Conservation (phyloP, 169 alveolate species). For the Blepharisma undulans region DNA sequence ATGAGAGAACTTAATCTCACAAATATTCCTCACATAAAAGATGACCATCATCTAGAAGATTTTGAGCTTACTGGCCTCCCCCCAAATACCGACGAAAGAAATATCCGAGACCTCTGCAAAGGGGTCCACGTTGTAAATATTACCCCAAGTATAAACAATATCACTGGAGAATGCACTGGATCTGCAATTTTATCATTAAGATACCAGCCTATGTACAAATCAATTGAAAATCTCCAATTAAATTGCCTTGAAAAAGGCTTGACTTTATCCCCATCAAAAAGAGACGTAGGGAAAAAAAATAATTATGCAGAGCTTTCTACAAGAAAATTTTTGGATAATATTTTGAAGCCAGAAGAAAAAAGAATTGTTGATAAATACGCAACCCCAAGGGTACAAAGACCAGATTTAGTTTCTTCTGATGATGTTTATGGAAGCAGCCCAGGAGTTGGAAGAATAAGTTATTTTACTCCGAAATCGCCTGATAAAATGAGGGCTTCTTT, state of each 20-base stretch:
- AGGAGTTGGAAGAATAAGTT: not conserved
- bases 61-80: not conserved
- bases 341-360: not conserved
- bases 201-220: not conserved
- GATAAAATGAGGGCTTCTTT: not conserved
- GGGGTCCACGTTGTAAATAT: not conserved
- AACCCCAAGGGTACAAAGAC: not conserved
- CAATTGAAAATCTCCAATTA: not conserved
- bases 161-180: not conserved
- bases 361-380: not conserved
- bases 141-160: not conserved
- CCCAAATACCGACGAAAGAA: not conserved
- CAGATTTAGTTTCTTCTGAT: not conserved
- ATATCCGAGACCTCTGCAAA: not conserved
- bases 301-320: not conserved
- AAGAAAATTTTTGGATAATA: not conserved
- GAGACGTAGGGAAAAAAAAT: not conserved
- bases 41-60: not conserved
- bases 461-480: not conserved
- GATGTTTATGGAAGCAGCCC: not conserved
- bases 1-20: not conserved
- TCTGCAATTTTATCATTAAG: not conserved
- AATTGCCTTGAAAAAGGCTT: not conserved
- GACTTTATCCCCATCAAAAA: not conserved
- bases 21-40: not conserved